Conservation (phyloP, 208 protist species). For the Strigomonas galati region DNA sequence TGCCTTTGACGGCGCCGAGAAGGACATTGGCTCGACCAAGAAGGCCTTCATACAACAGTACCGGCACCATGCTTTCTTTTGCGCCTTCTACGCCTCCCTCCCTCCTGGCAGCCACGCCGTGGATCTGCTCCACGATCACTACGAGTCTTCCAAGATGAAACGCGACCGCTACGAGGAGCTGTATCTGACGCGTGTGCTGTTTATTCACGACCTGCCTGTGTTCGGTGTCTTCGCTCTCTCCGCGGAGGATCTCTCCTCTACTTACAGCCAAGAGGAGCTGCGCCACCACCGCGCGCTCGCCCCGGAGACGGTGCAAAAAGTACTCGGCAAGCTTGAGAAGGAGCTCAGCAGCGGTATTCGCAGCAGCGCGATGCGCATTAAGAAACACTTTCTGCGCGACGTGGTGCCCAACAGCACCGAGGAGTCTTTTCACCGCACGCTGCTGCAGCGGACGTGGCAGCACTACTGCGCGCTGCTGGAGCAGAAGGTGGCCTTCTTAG, state of each 20-base stretch:
- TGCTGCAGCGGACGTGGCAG: slow-evolving; percentile 82
- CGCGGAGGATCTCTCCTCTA: slow-evolving; percentile 72
- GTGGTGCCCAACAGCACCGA: slow-evolving; percentile 44
- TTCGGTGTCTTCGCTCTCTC: slow-evolving; percentile 76
- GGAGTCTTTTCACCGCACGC: slow-evolving; percentile 73
- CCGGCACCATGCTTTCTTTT: slow-evolving; percentile 89
- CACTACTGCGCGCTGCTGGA: slow-evolving; percentile 65
- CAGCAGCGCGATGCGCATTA: slow-evolving; percentile 62
- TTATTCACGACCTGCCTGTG: slow-evolving; percentile 67
- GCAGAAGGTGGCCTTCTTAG: slow-evolving; percentile 73
- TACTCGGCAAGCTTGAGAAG: slow-evolving; percentile 57
- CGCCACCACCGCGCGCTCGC: slow-evolving; percentile 75
- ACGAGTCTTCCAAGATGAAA: slow-evolving; percentile 58
- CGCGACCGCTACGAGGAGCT: slow-evolving; percentile 81
- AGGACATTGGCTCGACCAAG: slow-evolving; percentile 39
- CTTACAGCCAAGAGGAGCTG: slow-evolving; percentile 81
- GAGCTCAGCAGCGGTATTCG: slow-evolving; percentile 68
- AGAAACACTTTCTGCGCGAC: slow-evolving; percentile 81
- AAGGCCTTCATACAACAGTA: slow-evolving; percentile 81
- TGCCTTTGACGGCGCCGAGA: slow-evolving; percentile 51
- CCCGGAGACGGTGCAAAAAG: slow-evolving; percentile 50
- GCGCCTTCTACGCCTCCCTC: slow-evolving; percentile 71
- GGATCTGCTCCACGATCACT: slow-evolving; percentile 62
- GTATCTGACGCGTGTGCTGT: slow-evolving; percentile 79
- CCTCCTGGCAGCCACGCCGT: slow-evolving; percentile 45